Evolutionary conservation across 345 rosid species (phyloP).

Genomic region (Bretschneidera sinensis): DNA sequence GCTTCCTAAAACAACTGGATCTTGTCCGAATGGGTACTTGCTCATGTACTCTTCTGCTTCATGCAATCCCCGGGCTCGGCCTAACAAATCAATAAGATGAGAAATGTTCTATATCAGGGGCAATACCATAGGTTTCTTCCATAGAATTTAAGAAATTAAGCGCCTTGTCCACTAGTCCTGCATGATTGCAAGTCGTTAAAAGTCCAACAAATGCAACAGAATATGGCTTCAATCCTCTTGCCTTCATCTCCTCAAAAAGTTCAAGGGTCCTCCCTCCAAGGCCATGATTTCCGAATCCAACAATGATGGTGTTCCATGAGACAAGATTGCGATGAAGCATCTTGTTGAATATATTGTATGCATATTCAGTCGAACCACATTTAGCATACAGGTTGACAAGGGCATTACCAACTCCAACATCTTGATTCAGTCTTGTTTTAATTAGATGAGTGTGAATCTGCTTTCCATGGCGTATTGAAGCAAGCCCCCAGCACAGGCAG

Average conservation of each 20-base stretch:
- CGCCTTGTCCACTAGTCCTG: slow-evolving; percentile 57
- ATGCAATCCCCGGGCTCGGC: slow-evolving; percentile 53
- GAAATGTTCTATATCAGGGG: slow-evolving; percentile 52
- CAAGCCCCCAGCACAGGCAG: slow-evolving; percentile 52
- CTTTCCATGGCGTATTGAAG: slow-evolving; percentile 44
- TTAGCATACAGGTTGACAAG: slow-evolving; percentile 66
- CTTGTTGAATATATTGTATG: slow-evolving; percentile 30
- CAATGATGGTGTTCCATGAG: slow-evolving; percentile 63
- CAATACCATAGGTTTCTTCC: slow-evolving; percentile 39
- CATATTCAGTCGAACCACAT: slow-evolving; percentile 49
- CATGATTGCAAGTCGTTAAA: slow-evolving; percentile 57
- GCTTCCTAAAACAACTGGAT: slow-evolving; percentile 52
- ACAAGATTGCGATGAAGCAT: slow-evolving; percentile 43
- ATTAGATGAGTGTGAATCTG: slow-evolving; percentile 50
- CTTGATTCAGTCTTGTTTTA: slow-evolving; percentile 31
- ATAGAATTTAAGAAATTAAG: slow-evolving; percentile 33
- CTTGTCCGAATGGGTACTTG: slow-evolving; percentile 33
- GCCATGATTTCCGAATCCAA: slow-evolving; percentile 56
- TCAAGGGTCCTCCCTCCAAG: slow-evolving; percentile 41
- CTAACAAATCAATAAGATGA: slow-evolving; percentile 61
- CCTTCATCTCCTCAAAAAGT: slow-evolving; percentile 44
- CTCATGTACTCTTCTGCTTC: slow-evolving; percentile 45
- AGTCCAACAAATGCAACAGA: slow-evolving; percentile 53
- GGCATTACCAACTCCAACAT: slow-evolving; percentile 45
- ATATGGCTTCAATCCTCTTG: slow-evolving; percentile 39